Conservation (phyloP, 495 filamentous ascomycete species). For the Talaromyces wortmannii region DNA sequence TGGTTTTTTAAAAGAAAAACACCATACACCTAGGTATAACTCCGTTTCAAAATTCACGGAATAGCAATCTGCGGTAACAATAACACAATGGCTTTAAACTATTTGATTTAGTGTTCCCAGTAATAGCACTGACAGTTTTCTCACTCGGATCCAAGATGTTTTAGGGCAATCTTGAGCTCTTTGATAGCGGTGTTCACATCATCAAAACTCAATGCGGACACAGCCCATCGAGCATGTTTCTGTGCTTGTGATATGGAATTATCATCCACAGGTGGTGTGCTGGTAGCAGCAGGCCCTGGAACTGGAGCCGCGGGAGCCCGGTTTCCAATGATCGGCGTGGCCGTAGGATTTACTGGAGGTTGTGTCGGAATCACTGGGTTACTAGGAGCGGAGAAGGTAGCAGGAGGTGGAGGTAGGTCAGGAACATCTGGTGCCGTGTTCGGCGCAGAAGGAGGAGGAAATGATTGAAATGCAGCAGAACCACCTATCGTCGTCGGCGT, state of each 20-base stretch:
- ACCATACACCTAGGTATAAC: too few relatives aligned
- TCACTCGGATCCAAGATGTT: slow-evolving; percentile 30
- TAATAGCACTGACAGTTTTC: not conserved
- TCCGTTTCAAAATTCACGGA: too few relatives aligned
- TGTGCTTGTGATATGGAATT: slow-evolving; percentile 70
- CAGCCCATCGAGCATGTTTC: slow-evolving; percentile 96
- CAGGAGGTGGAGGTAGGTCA: slow-evolving; percentile 9
- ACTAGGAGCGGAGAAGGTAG: not conserved
- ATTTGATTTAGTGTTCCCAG: too few relatives aligned
- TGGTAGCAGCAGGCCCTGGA: slow-evolving; percentile 6
- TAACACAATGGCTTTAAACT: too few relatives aligned
- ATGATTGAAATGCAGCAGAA: slow-evolving; percentile 35
- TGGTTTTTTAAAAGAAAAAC: too few relatives aligned
- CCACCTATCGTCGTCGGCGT: slow-evolving; percentile 18
- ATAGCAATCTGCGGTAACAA: too few relatives aligned
- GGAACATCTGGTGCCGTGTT: slow-evolving; percentile 13
- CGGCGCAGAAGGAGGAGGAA: slow-evolving; percentile 32
- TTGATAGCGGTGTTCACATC: slow-evolving; percentile 87
- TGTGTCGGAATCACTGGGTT: not conserved
- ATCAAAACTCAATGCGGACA: slow-evolving; percentile 94
- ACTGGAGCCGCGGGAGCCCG: slow-evolving; percentile 13
- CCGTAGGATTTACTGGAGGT: slow-evolving; percentile 1
- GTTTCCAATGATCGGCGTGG: slow-evolving; percentile 9
- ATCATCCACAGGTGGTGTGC: slow-evolving; percentile 53
- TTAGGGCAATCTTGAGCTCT: slow-evolving; percentile 71